Percentiles rank a stretch among this genome's conserved stretches.
Conservation (phyloP, 495 filamentous ascomycete genomes). For the Podospora comata region DNA sequence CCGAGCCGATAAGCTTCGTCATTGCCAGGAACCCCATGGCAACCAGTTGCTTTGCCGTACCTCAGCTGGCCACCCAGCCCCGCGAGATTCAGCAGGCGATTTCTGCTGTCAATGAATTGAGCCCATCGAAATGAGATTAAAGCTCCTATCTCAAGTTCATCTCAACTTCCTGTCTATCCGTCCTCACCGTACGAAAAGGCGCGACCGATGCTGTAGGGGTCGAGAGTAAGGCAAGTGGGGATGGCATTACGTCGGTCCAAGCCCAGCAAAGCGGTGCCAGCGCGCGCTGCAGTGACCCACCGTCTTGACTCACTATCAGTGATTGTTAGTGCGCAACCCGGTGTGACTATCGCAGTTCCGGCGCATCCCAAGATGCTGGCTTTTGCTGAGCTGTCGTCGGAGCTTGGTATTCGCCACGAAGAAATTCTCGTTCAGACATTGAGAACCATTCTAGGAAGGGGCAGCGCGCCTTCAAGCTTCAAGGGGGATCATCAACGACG, state of each 20-base stretch:
- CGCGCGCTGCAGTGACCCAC: neutral
- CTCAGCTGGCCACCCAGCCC: neutral
- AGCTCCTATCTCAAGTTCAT: neutral
- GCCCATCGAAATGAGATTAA: neutral
- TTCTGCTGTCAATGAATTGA: neutral
- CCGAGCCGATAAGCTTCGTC: conserved; percentile 29
- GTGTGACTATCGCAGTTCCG: neutral
- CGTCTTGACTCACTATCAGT: neutral
- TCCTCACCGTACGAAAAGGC: neutral
- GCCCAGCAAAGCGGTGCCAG: neutral
- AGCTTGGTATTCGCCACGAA: neutral
- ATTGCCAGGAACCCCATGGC: conserved; percentile 13
- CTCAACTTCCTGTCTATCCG: neutral
- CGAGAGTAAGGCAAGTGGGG: neutral
- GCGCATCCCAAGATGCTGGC: neutral
- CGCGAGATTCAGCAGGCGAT: neutral
- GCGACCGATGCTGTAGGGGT: neutral
- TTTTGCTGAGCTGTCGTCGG: neutral
- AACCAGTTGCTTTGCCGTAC: neutral
- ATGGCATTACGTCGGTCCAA: conserved; percentile 7
- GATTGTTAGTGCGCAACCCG: neutral
- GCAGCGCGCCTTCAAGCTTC: neutral
- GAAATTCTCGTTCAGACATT: no score
- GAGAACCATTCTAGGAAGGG: neutral
- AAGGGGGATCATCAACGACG: neutral